A percentile compares a stretch with the other conserved stretches of the same genome.
Evolutionary conservation across 352 stramenopile genomes (phyloP).

Genomic region (Pythium rhizo-oryzae): DNA sequence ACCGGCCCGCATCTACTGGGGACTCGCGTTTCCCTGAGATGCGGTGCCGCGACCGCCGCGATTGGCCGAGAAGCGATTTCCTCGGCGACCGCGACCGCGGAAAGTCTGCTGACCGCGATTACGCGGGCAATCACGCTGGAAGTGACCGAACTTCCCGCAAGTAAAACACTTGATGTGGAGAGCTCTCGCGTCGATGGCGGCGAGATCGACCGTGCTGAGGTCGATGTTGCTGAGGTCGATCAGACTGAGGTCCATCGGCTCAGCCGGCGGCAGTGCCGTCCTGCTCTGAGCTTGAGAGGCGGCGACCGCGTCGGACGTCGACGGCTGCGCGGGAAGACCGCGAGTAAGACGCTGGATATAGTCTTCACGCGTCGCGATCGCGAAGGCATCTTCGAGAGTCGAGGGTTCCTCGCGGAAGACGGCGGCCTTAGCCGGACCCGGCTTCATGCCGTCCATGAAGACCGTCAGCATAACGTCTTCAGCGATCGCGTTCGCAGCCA

Average conservation of each 20-base stretch:
- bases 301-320: too few relatives aligned
- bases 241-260: neutral
- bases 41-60: too few relatives aligned
- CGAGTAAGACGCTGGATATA: neutral
- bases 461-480: conserved; percentile 12
- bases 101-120: neutral
- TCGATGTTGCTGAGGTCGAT: conserved; percentile 9
- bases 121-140: conserved; percentile 8
- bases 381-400: conserved; percentile 4
- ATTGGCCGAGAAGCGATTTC: too few relatives aligned
- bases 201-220: conserved; percentile 6
- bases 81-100: neutral
- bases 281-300: too few relatives aligned
- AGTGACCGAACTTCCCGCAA: conserved; percentile 18
- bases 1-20: too few relatives aligned
- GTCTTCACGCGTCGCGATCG: conserved; percentile 1
- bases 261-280: neutral
- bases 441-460: conserved; percentile 14
- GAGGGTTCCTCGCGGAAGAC: conserved; percentile 4
- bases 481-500: neutral
- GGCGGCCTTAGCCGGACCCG: conserved; percentile 4
- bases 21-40: too few relatives aligned
- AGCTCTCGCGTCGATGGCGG: conserved; percentile 8
- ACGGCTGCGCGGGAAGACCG: too few relatives aligned
- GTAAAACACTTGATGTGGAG: conserved; percentile 22